These are phyloP conservation scores for Sporothrix humicola DNA, from an alignment of 2,329 filamentous ascomycete species.

Conservation along the genomic window DNA sequence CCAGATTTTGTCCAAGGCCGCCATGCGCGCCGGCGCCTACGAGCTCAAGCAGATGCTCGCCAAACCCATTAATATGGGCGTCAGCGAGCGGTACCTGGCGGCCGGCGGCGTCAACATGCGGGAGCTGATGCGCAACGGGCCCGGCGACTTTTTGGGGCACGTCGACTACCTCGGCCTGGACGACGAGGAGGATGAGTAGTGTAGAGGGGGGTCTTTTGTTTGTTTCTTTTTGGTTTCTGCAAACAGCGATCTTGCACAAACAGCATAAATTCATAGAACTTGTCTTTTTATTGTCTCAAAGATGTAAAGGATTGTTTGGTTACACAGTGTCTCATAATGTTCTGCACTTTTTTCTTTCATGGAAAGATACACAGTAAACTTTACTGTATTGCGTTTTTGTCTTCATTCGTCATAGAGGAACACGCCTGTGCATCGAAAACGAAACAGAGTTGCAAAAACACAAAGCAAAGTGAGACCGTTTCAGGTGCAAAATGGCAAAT, in stretches of 20 bases:
- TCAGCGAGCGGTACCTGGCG: constrained; percentile 85
- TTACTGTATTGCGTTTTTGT: too few relatives aligned
- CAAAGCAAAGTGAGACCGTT: too few relatives aligned
- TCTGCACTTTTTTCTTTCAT: too few relatives aligned
- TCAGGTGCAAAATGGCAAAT: too few relatives aligned
- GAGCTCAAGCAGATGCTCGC: constrained; percentile 74
- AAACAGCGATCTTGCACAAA: constrained; percentile 6
- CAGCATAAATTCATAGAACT: not conserved
- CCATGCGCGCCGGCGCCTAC: constrained; percentile 71
- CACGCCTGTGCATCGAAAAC: too few relatives aligned
- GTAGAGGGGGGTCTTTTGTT: not conserved
- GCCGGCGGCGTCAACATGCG: constrained; percentile 84
- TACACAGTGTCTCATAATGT: too few relatives aligned
- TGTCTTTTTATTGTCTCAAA: too few relatives aligned
- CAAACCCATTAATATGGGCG: constrained; percentile 81
- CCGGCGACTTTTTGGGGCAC: constrained; percentile 69
- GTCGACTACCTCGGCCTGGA: constrained; percentile 51
- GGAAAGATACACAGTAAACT: too few relatives aligned
- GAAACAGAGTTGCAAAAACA: too few relatives aligned
- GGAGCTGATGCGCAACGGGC: constrained; percentile 68
- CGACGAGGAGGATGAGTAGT: constrained; percentile 24
- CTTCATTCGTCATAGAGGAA: too few relatives aligned
- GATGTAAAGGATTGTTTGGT: too few relatives aligned
- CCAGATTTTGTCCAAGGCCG: constrained; percentile 70
- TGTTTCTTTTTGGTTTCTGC: not conserved